Evolutionary conservation across 2,329 filamentous ascomycete species (phyloP).

Genomic region (Talaromyces sp.): DNA sequence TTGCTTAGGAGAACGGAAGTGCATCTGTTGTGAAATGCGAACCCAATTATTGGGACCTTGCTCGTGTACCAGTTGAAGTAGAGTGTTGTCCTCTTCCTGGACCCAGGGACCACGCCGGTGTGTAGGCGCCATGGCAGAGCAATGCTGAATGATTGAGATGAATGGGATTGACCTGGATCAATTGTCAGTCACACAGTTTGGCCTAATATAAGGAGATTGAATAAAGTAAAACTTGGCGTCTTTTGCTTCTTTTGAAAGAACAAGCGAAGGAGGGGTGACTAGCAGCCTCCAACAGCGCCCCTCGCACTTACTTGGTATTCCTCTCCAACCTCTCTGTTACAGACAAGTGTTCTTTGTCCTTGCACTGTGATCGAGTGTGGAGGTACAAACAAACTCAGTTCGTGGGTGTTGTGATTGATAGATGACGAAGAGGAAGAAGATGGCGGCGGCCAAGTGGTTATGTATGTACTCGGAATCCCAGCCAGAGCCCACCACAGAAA

Average conservation of each 20-base stretch:
- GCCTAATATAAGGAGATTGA: background rate
- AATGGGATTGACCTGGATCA: background rate
- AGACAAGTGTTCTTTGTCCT: background rate
- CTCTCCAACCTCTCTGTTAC: background rate
- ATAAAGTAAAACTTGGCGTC: background rate
- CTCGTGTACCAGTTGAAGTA: slow-evolving; percentile 64
- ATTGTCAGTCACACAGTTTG: background rate
- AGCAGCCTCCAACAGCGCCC: background rate
- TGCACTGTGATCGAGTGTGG: background rate
- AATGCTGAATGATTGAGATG: background rate
- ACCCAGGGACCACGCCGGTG: slow-evolving; percentile 81
- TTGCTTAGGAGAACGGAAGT: slow-evolving; percentile 81
- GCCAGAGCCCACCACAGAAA: background rate
- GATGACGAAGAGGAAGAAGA: background rate
- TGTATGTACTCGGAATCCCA: background rate
- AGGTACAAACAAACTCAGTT: background rate
- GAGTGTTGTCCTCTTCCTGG: slow-evolving; percentile 64
- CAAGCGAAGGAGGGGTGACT: slow-evolving; percentile 1
- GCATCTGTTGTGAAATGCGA: slow-evolving; percentile 69
- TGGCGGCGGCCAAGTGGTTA: slow-evolving; percentile 5
- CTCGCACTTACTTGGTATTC: background rate
- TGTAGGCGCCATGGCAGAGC: slow-evolving; percentile 38
- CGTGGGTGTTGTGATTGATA: background rate
- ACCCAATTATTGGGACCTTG: slow-evolving; percentile 87
- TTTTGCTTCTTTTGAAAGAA: background rate